phyloP scores from a whole-genome alignment of 495 filamentous ascomycete species.

The Hamigera avellanea region DNA sequence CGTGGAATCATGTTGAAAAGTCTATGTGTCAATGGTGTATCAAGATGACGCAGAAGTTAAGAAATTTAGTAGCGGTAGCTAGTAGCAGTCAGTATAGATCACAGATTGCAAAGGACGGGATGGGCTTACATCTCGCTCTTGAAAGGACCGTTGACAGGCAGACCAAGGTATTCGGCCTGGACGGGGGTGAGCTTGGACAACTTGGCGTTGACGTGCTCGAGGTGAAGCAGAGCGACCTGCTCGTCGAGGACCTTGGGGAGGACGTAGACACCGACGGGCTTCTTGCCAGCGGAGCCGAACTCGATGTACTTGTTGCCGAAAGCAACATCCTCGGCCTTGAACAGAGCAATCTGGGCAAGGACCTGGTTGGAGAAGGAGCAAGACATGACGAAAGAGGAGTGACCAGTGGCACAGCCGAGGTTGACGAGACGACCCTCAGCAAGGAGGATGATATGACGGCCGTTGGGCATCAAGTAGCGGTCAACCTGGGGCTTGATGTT shows the following conservation, averaged over 20 bases:
- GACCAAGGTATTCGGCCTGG: constrained; percentile 89
- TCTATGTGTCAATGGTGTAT: constrained; percentile 31
- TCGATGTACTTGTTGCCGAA: constrained; percentile 92
- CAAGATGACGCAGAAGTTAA: constrained; percentile 21
- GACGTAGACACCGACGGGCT: constrained; percentile 86
- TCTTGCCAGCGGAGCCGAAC: constrained; percentile 86
- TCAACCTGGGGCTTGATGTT: constrained; percentile 99
- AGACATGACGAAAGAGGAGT: constrained; percentile 99
- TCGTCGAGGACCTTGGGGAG: constrained; percentile 98
- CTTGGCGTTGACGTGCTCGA: constrained; percentile 92
- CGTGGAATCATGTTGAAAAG: constrained; percentile 55
- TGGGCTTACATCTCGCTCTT: constrained; percentile 68
- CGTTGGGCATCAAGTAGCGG: constrained; percentile 87
- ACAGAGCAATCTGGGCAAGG: constrained; percentile 96
- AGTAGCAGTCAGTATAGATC: constrained; percentile 4
- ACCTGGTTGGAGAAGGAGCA: constrained; percentile 99
- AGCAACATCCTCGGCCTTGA: constrained; percentile 76
- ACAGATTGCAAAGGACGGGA: background rate
- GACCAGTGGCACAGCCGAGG: constrained; percentile 95
- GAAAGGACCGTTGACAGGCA: constrained; percentile 77
- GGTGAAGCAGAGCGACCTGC: constrained; percentile 89
- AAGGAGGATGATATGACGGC: constrained; percentile 94
- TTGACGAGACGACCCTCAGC: constrained; percentile 98
- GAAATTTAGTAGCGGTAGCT: constrained; percentile 44
- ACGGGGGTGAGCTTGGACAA: constrained; percentile 69